Evolutionary conservation across 768 basidiomycete genomes (phyloP).

Genomic region (Lentinula sp.): DNA sequence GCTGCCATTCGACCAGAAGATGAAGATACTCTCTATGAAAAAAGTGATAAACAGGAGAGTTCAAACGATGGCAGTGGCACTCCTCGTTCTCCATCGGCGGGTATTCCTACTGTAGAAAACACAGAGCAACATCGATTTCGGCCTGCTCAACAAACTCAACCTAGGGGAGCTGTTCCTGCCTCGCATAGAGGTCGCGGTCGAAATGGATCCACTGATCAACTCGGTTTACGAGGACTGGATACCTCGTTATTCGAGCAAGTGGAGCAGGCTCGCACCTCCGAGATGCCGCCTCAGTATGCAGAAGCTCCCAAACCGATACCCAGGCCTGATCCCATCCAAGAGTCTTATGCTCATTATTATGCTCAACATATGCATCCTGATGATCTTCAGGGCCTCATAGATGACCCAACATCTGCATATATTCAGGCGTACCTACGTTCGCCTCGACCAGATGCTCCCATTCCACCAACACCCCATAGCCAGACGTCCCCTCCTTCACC

Average conservation of each 20-base stretch:
- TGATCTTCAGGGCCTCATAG: constrained; percentile 42
- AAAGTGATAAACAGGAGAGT: constrained; percentile 23
- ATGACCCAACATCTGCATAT: constrained; percentile 55
- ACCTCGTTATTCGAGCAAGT: constrained; percentile 46
- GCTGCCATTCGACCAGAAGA: constrained; percentile 35
- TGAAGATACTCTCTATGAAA: constrained; percentile 40
- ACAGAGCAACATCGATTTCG: not conserved
- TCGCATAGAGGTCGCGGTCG: constrained; percentile 45
- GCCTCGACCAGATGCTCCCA: constrained; percentile 65
- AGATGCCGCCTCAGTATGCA: constrained; percentile 24
- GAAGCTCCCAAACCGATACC: constrained; percentile 16
- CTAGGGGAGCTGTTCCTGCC: constrained; percentile 14
- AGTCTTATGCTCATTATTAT: constrained; percentile 27
- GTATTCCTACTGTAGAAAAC: constrained; percentile 31
- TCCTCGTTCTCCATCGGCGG: constrained; percentile 60
- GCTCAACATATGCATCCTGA: constrained; percentile 41
- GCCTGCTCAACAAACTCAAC: constrained; percentile 5
- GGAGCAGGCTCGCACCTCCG: constrained; percentile 15
- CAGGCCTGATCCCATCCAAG: constrained; percentile 16
- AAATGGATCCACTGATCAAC: constrained; percentile 54
- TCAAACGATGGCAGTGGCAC: constrained; percentile 55
- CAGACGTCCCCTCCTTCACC: constrained; percentile 72
- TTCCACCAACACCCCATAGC: constrained; percentile 75
- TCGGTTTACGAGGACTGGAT: constrained; percentile 56
- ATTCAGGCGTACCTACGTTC: constrained; percentile 52